These are phyloP conservation scores for Noccaea caerulescens DNA, from an alignment of 345 rosid species.

Conservation along the genomic window DNA sequence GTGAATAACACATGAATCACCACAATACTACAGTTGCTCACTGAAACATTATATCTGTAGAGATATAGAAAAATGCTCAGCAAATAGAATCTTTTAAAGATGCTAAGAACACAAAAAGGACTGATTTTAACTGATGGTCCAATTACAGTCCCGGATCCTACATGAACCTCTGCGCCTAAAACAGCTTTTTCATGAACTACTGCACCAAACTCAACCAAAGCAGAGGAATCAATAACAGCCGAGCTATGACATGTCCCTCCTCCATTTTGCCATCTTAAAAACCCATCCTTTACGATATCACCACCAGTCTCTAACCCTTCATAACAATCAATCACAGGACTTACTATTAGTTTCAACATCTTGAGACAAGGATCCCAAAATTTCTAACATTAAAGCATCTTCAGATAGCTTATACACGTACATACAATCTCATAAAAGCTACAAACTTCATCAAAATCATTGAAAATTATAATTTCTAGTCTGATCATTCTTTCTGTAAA, in stretches of 20 bases:
- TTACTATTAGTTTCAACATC: slow-evolving; percentile 3
- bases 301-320: slow-evolving; percentile 39
- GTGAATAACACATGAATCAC: slow-evolving; percentile 66
- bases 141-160: slow-evolving; percentile 69
- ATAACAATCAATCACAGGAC: neutral
- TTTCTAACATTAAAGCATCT: slow-evolving; percentile 3
- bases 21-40: slow-evolving; percentile 58
- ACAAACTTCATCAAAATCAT: neutral
- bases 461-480: neutral
- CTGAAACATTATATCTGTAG: slow-evolving; percentile 64
- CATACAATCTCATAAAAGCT: neutral
- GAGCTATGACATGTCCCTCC: slow-evolving; percentile 66
- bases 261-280: slow-evolving; percentile 60
- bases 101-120: slow-evolving; percentile 23
- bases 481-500: neutral
- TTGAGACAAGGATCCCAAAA: neutral
- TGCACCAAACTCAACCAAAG: slow-evolving; percentile 59
- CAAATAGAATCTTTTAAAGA: neutral
- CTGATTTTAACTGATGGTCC: slow-evolving; percentile 67
- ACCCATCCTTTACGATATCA: slow-evolving; percentile 34
- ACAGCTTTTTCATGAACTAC: slow-evolving; percentile 58
- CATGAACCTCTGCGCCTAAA: slow-evolving; percentile 56
- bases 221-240: slow-evolving; percentile 61
- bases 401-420: neutral
- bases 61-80: neutral